Evolutionary conservation across 805 yeast species (phyloP).

Genomic region (Candida coleopterorum): DNA sequence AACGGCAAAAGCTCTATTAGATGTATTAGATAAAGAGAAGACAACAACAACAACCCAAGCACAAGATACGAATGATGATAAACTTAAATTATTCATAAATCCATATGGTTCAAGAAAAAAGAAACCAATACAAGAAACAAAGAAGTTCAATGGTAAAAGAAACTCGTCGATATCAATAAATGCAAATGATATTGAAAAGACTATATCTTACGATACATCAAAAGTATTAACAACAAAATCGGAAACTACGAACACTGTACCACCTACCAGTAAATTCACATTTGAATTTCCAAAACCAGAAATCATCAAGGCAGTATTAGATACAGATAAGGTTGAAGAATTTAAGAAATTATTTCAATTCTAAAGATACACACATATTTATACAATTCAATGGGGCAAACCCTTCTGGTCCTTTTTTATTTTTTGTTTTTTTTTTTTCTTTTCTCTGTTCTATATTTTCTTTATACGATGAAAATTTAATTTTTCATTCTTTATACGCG

Average conservation of each 20-base stretch:
- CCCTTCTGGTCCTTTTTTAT: too few species aligned
- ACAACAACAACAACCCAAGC: conserved; percentile 5
- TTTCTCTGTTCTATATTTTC: too few species aligned
- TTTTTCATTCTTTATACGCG: conserved; percentile 1
- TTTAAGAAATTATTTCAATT: conserved; percentile 23
- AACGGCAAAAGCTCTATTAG: conserved; percentile 34
- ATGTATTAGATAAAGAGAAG: conserved; percentile 34
- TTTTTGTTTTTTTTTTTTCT: too few species aligned
- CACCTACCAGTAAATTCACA: conserved; percentile 1
- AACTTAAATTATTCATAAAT: conserved; percentile 6
- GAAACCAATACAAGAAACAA: neutral
- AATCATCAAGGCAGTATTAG: conserved; percentile 15
- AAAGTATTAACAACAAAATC: conserved; percentile 15
- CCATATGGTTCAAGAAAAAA: conserved; percentile 8
- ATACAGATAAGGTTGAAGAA: conserved; percentile 21
- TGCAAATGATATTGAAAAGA: conserved; percentile 34
- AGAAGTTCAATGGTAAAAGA: conserved; percentile 3
- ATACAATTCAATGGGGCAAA: too few species aligned
- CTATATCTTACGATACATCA: conserved; percentile 30
- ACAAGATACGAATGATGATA: neutral
- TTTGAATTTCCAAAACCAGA: conserved; percentile 23
- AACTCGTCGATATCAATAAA: conserved; percentile 15
- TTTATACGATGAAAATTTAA: conserved; percentile 4
- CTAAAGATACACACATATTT: conserved; percentile 14
- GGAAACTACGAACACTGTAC: conserved; percentile 2